phyloP scores from a whole-genome alignment of 371 early-diverging fungal species.

The Mortierella sp. region DNA sequence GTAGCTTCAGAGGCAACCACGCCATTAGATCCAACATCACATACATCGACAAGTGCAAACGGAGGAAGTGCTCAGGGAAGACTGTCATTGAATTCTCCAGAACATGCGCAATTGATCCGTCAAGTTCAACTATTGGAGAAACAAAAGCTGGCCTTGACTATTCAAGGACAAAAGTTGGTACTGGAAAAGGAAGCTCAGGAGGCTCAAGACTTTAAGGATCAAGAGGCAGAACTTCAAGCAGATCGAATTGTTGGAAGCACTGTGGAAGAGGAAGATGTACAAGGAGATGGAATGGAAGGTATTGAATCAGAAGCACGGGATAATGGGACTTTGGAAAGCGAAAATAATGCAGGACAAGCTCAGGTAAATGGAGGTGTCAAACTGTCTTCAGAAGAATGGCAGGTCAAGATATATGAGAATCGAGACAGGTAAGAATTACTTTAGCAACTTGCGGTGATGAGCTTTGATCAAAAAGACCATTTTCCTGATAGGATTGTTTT shows the following conservation, averaged over 20 bases:
- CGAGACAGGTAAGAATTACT: conserved; percentile 18
- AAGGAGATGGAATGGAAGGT: background rate
- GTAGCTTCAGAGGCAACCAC: background rate
- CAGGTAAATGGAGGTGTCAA: conserved; percentile 10
- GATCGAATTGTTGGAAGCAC: conserved; percentile 31
- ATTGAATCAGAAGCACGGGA: background rate
- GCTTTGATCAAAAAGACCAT: background rate
- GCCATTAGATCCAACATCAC: background rate
- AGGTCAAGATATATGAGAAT: conserved; percentile 38
- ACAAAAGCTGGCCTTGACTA: conserved; percentile 37
- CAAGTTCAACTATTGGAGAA: conserved; percentile 46
- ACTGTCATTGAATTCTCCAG: conserved; percentile 36
- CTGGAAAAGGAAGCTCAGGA: conserved; percentile 38
- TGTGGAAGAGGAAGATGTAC: conserved; percentile 1
- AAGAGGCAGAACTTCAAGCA: conserved; percentile 22
- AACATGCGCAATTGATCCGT: conserved; percentile 52
- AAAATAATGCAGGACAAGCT: background rate
- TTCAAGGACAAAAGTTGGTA: conserved; percentile 37
- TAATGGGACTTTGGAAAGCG: background rate
- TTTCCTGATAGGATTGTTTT: background rate
- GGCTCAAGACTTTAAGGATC: conserved; percentile 31
- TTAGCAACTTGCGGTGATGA: too few relatives aligned
- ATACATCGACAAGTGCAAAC: background rate
- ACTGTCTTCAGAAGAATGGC: conserved; percentile 40
- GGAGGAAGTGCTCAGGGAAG: background rate